phyloP scores from a whole-genome alignment of 1,284 basidiomycete genomes.

The Schizopora paradoxa region DNA sequence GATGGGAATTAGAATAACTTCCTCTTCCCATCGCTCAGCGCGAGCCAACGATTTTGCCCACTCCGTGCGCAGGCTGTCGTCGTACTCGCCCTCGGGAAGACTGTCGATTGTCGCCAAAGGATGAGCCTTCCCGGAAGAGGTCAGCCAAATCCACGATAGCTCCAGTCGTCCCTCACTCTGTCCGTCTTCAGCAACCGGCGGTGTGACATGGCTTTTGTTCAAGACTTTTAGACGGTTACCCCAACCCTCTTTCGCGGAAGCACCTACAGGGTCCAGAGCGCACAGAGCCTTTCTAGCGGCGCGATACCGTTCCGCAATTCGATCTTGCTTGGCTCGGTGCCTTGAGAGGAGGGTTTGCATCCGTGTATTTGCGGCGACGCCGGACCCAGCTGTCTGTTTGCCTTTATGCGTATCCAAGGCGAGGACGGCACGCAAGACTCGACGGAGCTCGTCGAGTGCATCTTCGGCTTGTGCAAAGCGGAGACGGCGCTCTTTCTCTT shows the following conservation, averaged over 20 bases:
- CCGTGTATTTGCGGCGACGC: neutral
- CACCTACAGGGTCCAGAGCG: neutral
- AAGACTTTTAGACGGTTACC: neutral
- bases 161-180: neutral
- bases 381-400: neutral
- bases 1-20: neutral
- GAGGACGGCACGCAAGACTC: neutral
- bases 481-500: neutral
- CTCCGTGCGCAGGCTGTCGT: neutral
- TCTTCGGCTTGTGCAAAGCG: conserved; percentile 1
- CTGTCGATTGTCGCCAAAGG: neutral
- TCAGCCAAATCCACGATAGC: neutral
- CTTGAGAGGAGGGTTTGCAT: neutral
- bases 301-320: neutral
- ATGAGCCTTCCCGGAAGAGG: neutral
- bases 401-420: neutral
- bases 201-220: neutral
- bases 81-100: neutral
- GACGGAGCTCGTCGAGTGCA: neutral
- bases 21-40: neutral
- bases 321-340: neutral
- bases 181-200: neutral
- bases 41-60: neutral
- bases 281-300: neutral
- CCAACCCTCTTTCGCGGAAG: neutral